A percentile compares a stretch with the other conserved stretches of the same genome.
phyloP scores from a whole-genome alignment of 192 early-diverging fungal genomes.

The Podila epicladia region DNA sequence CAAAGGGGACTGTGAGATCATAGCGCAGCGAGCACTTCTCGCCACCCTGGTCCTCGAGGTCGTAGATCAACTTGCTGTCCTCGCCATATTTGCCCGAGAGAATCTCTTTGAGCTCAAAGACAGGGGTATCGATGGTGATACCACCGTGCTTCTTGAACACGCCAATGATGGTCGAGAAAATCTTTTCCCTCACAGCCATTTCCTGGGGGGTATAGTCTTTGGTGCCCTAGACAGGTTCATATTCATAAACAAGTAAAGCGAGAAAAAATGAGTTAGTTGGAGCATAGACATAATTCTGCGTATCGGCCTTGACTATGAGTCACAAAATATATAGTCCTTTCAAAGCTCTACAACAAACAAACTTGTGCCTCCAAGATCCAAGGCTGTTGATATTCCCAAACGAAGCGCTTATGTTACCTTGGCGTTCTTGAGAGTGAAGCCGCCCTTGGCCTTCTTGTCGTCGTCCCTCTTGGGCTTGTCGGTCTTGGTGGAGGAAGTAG shows the following conservation, averaged over 20 bases:
- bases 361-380: too few species aligned
- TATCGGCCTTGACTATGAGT: too few species aligned
- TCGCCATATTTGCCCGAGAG: slow-evolving; percentile 98
- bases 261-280: not conserved
- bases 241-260: not conserved
- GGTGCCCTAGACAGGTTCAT: slow-evolving; percentile 72
- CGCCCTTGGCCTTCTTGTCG: slow-evolving; percentile 57
- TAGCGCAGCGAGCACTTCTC: slow-evolving; percentile 96
- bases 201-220: slow-evolving; percentile 95
- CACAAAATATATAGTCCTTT: too few species aligned
- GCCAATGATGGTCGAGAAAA: slow-evolving; percentile 85
- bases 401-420: slow-evolving; percentile 63
- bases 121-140: slow-evolving; percentile 98
- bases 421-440: slow-evolving; percentile 78
- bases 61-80: slow-evolving; percentile 98
- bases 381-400: not conserved
- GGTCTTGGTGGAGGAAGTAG: slow-evolving; percentile 14
- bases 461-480: slow-evolving; percentile 34
- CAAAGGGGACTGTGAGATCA: slow-evolving; percentile 98
- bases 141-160: slow-evolving; percentile 98
- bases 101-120: slow-evolving; percentile 98
- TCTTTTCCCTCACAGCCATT: slow-evolving; percentile 95
- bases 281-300: too few species aligned
- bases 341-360: too few species aligned
- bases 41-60: slow-evolving; percentile 96